A percentile compares a stretch with the other conserved stretches of the same genome.
These are phyloP conservation scores for Globomyces sp. DNA, from an alignment of 371 early-diverging fungal genomes.

Conservation along the genomic window DNA sequence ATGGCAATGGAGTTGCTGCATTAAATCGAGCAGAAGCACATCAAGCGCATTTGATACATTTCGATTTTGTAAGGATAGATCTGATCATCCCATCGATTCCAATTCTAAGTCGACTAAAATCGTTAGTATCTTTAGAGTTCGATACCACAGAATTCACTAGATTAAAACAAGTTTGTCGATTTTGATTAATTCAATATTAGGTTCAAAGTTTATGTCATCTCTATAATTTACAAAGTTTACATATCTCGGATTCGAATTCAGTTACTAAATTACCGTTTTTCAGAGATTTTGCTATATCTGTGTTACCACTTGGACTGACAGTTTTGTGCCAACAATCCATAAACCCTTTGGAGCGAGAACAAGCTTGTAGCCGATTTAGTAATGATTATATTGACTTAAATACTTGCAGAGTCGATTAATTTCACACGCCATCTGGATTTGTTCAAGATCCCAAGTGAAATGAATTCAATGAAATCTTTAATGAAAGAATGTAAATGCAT, in stretches of 20 bases:
- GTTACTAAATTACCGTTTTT: background rate
- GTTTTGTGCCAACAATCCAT: too few relatives aligned
- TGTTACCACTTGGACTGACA: background rate
- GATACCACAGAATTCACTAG: constrained; percentile 2
- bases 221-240: background rate
- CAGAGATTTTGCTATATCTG: background rate
- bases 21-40: constrained; percentile 4
- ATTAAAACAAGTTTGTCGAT: background rate
- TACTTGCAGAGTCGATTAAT: too few relatives aligned
- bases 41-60: background rate
- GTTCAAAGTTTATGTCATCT: background rate
- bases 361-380: too few relatives aligned
- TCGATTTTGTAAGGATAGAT: constrained; percentile 2
- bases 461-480: too few relatives aligned
- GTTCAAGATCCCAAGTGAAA: too few relatives aligned
- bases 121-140: background rate
- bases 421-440: too few relatives aligned
- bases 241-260: background rate
- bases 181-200: background rate
- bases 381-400: too few relatives aligned
- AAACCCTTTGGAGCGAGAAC: too few relatives aligned
- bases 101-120: background rate
- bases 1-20: constrained; percentile 15
- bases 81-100: constrained; percentile 1
- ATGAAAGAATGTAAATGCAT: too few relatives aligned